Evolutionary conservation across 176 grass and related monocot genomes (phyloP).

Genomic region (Panicum miliaceum): DNA sequence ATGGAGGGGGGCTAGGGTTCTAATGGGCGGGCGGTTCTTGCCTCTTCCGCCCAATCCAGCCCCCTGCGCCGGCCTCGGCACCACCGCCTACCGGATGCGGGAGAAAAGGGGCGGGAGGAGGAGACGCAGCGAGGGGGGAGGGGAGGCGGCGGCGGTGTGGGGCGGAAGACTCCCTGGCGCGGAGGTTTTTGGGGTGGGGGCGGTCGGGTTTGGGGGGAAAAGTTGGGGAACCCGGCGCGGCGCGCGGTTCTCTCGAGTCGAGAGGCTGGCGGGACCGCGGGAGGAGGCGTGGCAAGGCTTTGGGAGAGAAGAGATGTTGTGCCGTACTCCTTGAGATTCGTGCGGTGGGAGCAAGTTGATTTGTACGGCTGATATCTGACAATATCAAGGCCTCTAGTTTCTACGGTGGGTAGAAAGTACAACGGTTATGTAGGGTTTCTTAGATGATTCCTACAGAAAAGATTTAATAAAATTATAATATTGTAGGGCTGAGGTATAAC

Average conservation of each 20-base stretch:
- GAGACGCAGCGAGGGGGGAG: neutral
- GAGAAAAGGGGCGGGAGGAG: neutral
- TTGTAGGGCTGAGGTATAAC: no score
- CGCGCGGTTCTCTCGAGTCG: constrained; percentile 13
- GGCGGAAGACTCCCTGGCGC: neutral
- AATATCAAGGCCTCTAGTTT: no score
- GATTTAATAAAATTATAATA: no score
- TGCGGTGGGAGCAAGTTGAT: no score
- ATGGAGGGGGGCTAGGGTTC: constrained; percentile 1
- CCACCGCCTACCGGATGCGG: neutral
- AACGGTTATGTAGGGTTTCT: no score
- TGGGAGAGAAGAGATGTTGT: no score
- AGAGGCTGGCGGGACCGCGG: neutral
- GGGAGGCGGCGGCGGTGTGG: neutral
- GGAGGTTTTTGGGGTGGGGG: constrained; percentile 25
- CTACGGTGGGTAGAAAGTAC: no score
- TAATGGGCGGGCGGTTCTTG: constrained; percentile 5
- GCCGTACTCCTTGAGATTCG: neutral
- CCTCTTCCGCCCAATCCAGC: neutral
- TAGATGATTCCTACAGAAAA: no score
- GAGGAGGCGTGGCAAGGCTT: no score
- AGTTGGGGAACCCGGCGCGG: neutral
- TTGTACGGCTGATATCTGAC: no score
- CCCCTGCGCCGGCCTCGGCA: neutral
- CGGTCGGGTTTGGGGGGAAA: neutral